Evolutionary conservation across 2,329 filamentous ascomycete species (phyloP).

Genomic region (Amesomyces nigricolor): DNA sequence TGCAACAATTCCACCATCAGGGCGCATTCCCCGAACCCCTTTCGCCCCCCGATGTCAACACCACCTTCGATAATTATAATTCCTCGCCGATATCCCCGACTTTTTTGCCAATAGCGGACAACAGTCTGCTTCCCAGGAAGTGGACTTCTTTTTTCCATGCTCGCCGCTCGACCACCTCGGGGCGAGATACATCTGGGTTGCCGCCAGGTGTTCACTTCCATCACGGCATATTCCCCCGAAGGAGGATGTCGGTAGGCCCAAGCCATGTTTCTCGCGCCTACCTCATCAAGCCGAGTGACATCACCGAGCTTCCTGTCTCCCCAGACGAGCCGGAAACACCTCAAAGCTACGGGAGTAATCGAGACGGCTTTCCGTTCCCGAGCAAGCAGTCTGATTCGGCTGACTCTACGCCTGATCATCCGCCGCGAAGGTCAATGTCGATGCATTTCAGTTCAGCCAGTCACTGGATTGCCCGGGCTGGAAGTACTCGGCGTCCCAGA

Average conservation of each 20-base stretch:
- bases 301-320: conserved; percentile 21
- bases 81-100: conserved; percentile 16
- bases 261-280: conserved; percentile 30
- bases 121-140: conserved; percentile 19
- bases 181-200: conserved; percentile 28
- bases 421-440: conserved; percentile 50
- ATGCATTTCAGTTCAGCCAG: conserved; percentile 54
- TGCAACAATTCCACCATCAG: conserved; percentile 47
- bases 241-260: conserved; percentile 26
- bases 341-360: background rate
- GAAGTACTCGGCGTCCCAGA: conserved; percentile 53
- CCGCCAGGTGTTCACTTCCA: conserved; percentile 31
- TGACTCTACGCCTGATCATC: conserved; percentile 30
- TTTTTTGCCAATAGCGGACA: background rate
- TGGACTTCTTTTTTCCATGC: conserved; percentile 58
- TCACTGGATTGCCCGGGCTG: conserved; percentile 51
- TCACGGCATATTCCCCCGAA: conserved; percentile 32
- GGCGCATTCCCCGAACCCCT: conserved; percentile 19
- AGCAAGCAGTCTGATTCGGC: conserved; percentile 16
- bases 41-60: conserved; percentile 23
- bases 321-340: conserved; percentile 25
- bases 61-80: conserved; percentile 33
- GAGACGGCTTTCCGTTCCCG: conserved; percentile 8
- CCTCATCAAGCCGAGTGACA: conserved; percentile 32
- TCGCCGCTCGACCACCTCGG: conserved; percentile 30